Percentiles rank a stretch among this genome's conserved stretches.
Conservation (phyloP, 75 land plant genomes). For the Pinus albicaulis region DNA sequence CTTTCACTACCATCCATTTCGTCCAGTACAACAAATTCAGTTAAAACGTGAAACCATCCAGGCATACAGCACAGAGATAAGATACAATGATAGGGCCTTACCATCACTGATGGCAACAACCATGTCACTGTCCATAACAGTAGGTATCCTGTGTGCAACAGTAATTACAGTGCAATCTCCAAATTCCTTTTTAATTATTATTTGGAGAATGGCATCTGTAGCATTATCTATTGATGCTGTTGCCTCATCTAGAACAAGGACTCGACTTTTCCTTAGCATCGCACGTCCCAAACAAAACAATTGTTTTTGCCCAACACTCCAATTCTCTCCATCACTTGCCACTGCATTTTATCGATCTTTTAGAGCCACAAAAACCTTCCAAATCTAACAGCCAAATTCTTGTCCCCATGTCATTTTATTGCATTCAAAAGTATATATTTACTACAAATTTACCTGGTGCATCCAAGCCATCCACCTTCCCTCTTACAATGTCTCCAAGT, state of each 20-base stretch:
- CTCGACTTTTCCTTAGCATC: conserved; percentile 20
- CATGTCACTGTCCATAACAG: conserved; percentile 45
- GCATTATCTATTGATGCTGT: conserved; percentile 29
- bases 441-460: neutral
- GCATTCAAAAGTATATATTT: neutral
- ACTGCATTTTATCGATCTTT: conserved; percentile 12
- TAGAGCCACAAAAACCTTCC: neutral
- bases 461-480: conserved; percentile 17
- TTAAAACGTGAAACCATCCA: too few species aligned
- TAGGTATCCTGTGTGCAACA: conserved; percentile 47
- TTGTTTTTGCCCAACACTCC: conserved; percentile 36
- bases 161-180: conserved; percentile 39
- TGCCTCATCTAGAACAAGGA: conserved; percentile 38
- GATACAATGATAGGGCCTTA: too few species aligned
- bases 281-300: conserved; percentile 33
- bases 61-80: too few species aligned
- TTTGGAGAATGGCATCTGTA: conserved; percentile 29
- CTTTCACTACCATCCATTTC: too few species aligned
- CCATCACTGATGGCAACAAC: neutral
- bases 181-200: conserved; percentile 20
- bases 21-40: too few species aligned
- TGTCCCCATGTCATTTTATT: neutral
- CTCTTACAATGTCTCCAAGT: conserved; percentile 32
- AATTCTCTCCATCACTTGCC: conserved; percentile 25
- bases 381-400: neutral